Base-by-base conservation (phyloP, 2,329 filamentous ascomycete genomes). In the Aspergillus ruber region DNA sequence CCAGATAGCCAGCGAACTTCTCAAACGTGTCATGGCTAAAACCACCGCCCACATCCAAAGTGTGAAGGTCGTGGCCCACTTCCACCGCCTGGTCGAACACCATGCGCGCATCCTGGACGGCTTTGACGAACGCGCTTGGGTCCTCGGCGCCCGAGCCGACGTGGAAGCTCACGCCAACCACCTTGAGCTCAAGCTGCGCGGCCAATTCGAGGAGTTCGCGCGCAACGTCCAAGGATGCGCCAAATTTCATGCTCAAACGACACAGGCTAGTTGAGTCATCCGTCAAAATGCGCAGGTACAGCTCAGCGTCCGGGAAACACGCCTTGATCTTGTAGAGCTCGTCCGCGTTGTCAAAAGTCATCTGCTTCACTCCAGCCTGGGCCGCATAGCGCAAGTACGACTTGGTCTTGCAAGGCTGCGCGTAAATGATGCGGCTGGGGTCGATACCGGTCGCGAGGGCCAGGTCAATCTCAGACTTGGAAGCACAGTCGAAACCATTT, bases 331-430 rank as follows among this genome's bases (percentile, higher is more conserved):
- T 98, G 81, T 91, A 89, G 45, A 98, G 81, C 78, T 98, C 93
- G 69, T 98, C 93, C 67, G 86, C 83, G 62, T 98, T 98, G 80
- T 98, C 93, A 66, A 98, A 97, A 2, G 93, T 98, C 91, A 98
- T 97, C 78, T 95, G 88, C 75, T 87, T 91, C 67, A 98, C 93
- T 58, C 86, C 86, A 57, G 84, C 78, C 65, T 83, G 80, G 63
- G 86, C 83, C 55, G 94, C 93, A 64, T 90, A 95, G 65, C 90
- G 89, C 53, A 98, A 80, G 70, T 96, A 97, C 42, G 91, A 96
- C 75, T 93, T 95, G 63, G 93, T 98, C 83, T 98, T 98, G 86
- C 93, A 97, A 47, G 93, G 93, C 75, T 98, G 93, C 43, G 93
- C 93, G 66, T 97, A 98, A 74, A 98, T 96, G 77, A 98, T 94